Conservation (phyloP, 2,329 filamentous ascomycete genomes). For the Alternaria sp. region DNA sequence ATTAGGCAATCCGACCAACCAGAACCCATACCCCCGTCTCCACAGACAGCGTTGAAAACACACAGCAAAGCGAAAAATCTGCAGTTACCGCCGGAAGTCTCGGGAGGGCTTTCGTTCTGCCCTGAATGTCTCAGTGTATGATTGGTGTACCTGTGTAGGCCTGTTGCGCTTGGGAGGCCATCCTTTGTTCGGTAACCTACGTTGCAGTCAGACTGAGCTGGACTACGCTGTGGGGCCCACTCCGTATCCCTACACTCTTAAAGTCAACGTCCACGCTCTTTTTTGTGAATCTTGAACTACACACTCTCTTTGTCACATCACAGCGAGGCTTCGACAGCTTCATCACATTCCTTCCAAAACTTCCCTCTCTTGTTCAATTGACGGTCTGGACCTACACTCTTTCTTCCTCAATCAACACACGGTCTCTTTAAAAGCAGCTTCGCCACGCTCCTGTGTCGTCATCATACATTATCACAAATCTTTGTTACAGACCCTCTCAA, state of each 20-base stretch:
- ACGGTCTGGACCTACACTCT: conserved; percentile 11
- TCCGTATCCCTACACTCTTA: not conserved
- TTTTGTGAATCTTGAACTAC: not conserved
- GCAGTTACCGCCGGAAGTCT: conserved; percentile 10
- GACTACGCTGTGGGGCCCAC: not conserved
- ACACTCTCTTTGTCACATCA: conserved; percentile 11
- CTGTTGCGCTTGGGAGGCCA: not conserved
- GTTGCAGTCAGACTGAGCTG: conserved; percentile 1
- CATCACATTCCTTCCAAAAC: conserved; percentile 13
- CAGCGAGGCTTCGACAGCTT: conserved; percentile 16
- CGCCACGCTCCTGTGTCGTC: conserved; percentile 1
- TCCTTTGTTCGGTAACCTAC: conserved; percentile 3
- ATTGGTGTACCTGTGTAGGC: not conserved
- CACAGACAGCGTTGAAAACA: conserved; percentile 6
- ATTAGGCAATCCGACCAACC: conserved; percentile 16
- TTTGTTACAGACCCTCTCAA: conserved; percentile 6
- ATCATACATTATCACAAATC: conserved; percentile 2
- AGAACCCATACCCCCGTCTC: not conserved
- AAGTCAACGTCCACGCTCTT: conserved; percentile 5
- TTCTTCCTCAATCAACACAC: conserved; percentile 6
- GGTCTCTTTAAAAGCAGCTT: not conserved
- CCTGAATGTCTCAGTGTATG: conserved; percentile 15
- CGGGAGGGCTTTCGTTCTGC: conserved; percentile 3
- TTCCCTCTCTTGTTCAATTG: conserved; percentile 7
- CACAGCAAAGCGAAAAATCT: conserved; percentile 9